A percentile compares a stretch with the other conserved stretches of the same genome.
Evolutionary conservation across 2,329 filamentous ascomycete species (phyloP).

Genomic region (Fusarium torulosum): DNA sequence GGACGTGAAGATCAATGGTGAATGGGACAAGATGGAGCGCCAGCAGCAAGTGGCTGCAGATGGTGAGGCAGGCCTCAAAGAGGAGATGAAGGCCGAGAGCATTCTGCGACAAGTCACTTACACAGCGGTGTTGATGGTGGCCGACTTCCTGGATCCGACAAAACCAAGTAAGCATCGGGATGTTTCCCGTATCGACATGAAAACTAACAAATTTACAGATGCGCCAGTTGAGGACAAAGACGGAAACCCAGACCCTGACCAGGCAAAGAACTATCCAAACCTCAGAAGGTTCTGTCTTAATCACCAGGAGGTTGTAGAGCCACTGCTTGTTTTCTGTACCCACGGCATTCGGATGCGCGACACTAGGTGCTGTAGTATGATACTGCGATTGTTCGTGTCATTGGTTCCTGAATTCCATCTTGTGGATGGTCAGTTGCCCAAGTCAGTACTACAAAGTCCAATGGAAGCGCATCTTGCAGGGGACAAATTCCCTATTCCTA

Average conservation of each 20-base stretch:
- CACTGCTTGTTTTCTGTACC: slow-evolving; percentile 90
- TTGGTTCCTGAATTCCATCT: slow-evolving; percentile 87
- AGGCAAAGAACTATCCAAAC: slow-evolving; percentile 62
- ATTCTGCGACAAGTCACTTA: slow-evolving; percentile 94
- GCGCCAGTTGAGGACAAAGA: slow-evolving; percentile 48
- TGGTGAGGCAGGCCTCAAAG: slow-evolving; percentile 81
- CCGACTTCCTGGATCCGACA: slow-evolving; percentile 84
- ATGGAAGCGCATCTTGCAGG: slow-evolving; percentile 48
- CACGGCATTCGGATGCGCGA: slow-evolving; percentile 92
- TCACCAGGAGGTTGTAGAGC: slow-evolving; percentile 83
- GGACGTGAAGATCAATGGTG: slow-evolving; percentile 85
- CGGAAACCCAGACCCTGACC: slow-evolving; percentile 43
- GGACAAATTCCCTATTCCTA: slow-evolving; percentile 62
- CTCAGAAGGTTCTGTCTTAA: slow-evolving; percentile 87
- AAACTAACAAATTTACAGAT: slow-evolving; percentile 48
- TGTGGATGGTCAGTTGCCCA: slow-evolving; percentile 49
- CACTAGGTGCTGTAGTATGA: slow-evolving; percentile 86
- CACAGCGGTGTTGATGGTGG: slow-evolving; percentile 91
- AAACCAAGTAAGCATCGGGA: slow-evolving; percentile 69
- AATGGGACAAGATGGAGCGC: slow-evolving; percentile 84
- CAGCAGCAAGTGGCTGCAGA: slow-evolving; percentile 72
- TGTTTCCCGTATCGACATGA: background rate
- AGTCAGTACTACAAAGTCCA: slow-evolving; percentile 38
- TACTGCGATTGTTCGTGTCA: slow-evolving; percentile 86
- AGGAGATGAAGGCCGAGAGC: slow-evolving; percentile 98